Conservation (phyloP, 164 flowering plant genomes). For the Chimonanthus praecox region DNA sequence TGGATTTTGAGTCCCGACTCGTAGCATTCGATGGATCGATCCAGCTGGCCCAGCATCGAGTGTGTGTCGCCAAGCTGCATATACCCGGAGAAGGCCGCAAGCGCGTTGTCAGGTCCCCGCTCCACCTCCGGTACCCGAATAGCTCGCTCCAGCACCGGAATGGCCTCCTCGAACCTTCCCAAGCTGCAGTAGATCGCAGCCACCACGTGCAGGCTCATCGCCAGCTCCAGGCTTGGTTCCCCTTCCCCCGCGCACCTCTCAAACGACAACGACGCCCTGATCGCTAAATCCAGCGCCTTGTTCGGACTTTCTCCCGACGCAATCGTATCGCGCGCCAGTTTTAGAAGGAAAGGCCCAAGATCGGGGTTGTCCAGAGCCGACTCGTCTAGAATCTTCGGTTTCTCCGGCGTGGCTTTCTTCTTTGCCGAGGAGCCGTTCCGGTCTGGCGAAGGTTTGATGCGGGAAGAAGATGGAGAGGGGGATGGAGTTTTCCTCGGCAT, state of each 20-base stretch:
- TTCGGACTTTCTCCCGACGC: constrained; percentile 83
- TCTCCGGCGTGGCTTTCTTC: constrained; percentile 33
- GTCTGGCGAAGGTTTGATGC: constrained; percentile 54
- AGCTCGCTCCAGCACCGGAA: constrained; percentile 87
- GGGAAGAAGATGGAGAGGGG: constrained; percentile 55
- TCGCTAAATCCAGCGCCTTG: constrained; percentile 84
- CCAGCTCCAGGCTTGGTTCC: constrained; percentile 83
- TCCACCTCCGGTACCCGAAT: constrained; percentile 61
- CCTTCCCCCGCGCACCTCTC: constrained; percentile 68
- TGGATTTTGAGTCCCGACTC: constrained; percentile 79
- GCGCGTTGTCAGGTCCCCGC: constrained; percentile 82
- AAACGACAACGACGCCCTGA: constrained; percentile 83
- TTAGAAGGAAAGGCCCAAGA: constrained; percentile 92
- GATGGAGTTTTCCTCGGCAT: constrained; percentile 41
- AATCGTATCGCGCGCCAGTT: constrained; percentile 84
- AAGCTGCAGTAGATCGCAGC: constrained; percentile 93
- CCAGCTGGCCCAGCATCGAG: constrained; percentile 89
- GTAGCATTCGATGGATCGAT: constrained; percentile 67
- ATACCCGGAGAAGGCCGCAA: constrained; percentile 85
- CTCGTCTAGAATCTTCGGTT: constrained; percentile 33
- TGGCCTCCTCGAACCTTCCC: constrained; percentile 89
- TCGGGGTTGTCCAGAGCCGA: constrained; percentile 91
- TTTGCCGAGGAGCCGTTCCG: constrained; percentile 9
- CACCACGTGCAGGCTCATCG: constrained; percentile 90
- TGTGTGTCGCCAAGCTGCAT: constrained; percentile 98